Percentiles rank a stretch among this genome's conserved stretches.
Conservation (phyloP, 495 filamentous ascomycete species). For the Penicillium dipodomyicola region DNA sequence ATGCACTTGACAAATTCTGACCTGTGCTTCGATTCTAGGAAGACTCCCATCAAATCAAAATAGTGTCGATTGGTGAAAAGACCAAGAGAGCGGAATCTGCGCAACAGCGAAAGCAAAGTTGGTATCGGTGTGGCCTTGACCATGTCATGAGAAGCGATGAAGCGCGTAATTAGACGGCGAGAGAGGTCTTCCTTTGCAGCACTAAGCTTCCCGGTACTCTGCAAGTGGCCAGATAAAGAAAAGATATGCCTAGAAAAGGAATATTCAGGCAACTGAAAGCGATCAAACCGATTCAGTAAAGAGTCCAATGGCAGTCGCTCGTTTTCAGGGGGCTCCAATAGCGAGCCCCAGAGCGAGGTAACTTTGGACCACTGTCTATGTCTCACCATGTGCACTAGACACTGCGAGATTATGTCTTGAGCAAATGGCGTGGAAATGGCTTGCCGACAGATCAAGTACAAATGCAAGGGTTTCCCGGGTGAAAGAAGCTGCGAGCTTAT, state of each 20-base stretch:
- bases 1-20: constrained; percentile 29
- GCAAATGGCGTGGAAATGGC: constrained; percentile 26
- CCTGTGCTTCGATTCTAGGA: constrained; percentile 25
- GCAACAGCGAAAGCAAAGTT: constrained; percentile 29
- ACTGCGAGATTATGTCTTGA: constrained; percentile 18
- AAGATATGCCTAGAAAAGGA: constrained; percentile 1
- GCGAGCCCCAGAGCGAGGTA: constrained; percentile 2
- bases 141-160: neutral
- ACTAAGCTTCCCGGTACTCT: neutral
- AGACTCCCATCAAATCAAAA: constrained; percentile 27
- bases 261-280: neutral
- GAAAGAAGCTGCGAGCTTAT: constrained; percentile 26
- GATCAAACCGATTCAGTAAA: neutral
- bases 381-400: constrained; percentile 37
- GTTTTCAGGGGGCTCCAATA: neutral
- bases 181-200: neutral
- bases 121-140: constrained; percentile 18
- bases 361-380: constrained; percentile 34
- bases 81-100: constrained; percentile 21
- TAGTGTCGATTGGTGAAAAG: constrained; percentile 28
- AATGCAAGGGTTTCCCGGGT: constrained; percentile 11
- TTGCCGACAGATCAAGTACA: constrained; percentile 32
- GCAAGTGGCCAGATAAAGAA: neutral
- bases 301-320: neutral
- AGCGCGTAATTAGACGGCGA: neutral